Evolutionary conservation across 345 rosid species (phyloP).

Genomic region (Bruguiera parviflora): DNA sequence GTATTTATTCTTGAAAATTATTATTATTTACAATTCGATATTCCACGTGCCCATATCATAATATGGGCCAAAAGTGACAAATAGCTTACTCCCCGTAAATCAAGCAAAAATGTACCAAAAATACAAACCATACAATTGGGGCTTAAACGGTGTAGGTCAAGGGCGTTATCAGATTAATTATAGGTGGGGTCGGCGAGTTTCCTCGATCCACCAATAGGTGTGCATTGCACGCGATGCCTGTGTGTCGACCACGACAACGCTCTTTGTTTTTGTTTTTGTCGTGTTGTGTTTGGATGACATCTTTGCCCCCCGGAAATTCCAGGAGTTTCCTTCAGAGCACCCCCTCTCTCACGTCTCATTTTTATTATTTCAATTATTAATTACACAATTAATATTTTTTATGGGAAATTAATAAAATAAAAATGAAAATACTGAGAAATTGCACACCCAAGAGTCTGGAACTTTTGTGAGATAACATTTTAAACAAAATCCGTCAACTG

Average conservation of each 20-base stretch:
- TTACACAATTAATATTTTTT: too few species aligned
- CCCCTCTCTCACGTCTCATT: background rate
- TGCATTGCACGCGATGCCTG: too few species aligned
- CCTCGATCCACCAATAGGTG: slow-evolving; percentile 8
- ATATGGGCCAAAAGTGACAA: too few species aligned
- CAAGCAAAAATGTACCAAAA: too few species aligned
- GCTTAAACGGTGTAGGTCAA: background rate
- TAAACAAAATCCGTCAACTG: slow-evolving; percentile 5
- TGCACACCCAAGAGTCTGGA: slow-evolving; percentile 28
- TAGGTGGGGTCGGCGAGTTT: background rate
- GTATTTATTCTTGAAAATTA: too few species aligned
- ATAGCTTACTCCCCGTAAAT: too few species aligned
- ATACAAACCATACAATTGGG: too few species aligned
- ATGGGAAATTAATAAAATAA: background rate
- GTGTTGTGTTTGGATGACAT: slow-evolving; percentile 1
- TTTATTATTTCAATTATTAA: too few species aligned
- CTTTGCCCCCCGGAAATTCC: slow-evolving; percentile 25
- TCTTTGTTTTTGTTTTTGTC: background rate
- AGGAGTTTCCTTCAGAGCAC: slow-evolving; percentile 37
- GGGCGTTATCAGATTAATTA: slow-evolving; percentile 1
- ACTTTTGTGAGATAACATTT: slow-evolving; percentile 30
- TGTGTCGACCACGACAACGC: too few species aligned
- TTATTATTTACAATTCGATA: too few species aligned
- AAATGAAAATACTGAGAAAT: background rate
- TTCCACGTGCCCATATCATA: too few species aligned